Percentiles rank a stretch among this genome's conserved stretches.
Evolutionary conservation across 306 rosid species (phyloP).

Genomic region (Cucurbita argyrosperma): DNA sequence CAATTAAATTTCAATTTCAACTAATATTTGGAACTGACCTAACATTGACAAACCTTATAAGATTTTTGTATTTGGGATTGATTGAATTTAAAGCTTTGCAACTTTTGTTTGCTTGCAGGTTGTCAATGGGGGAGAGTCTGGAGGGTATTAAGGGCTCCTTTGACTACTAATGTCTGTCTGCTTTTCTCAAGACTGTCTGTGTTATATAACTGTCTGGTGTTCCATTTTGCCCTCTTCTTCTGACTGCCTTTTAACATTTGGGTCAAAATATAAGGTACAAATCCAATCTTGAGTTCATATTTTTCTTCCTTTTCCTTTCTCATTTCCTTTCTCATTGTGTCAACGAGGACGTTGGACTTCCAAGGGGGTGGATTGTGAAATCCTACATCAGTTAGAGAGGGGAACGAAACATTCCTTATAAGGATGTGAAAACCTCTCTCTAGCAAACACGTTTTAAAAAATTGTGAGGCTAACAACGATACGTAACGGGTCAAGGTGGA

Average conservation of each 20-base stretch:
- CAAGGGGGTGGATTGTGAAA: no score
- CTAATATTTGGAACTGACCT: neutral
- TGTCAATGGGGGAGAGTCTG: slow-evolving; percentile 73
- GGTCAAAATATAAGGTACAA: neutral
- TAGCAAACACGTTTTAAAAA: no score
- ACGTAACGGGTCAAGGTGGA: no score
- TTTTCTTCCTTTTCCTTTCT: neutral
- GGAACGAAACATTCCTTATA: no score
- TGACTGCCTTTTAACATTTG: neutral
- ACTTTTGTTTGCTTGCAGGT: slow-evolving; percentile 31
- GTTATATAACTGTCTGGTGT: neutral
- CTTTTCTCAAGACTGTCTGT: neutral
- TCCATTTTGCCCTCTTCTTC: neutral
- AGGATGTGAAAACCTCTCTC: no score
- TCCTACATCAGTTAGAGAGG: no score
- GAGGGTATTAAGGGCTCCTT: slow-evolving; percentile 73
- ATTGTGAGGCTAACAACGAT: no score
- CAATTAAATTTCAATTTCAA: neutral
- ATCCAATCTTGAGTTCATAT: neutral
- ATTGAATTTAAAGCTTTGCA: neutral
- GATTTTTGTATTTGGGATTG: neutral
- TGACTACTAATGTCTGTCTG: slow-evolving; percentile 17
- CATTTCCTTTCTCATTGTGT: no score
- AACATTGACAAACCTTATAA: neutral
- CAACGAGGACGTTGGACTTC: no score